Evolutionary conservation across 306 rosid species (phyloP).

Genomic region (Sicyos baderoa): DNA sequence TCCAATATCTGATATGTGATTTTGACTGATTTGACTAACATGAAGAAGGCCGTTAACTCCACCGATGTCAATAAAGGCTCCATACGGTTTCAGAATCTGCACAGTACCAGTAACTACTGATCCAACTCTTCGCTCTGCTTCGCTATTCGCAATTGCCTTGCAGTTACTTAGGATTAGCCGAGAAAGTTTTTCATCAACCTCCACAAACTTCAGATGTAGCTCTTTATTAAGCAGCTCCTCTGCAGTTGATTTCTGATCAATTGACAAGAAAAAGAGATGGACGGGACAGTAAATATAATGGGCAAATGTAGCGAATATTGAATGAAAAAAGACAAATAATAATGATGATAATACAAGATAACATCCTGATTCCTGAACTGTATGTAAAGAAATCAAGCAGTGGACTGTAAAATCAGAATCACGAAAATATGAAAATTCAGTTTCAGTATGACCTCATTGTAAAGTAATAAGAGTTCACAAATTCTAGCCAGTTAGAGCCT

Average conservation of each 20-base stretch:
- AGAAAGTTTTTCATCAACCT: constrained; percentile 80
- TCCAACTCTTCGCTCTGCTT: constrained; percentile 84
- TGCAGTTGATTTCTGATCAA: constrained; percentile 52
- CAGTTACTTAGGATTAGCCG: constrained; percentile 88
- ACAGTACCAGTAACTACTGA: constrained; percentile 83
- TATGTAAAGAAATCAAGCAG: background rate
- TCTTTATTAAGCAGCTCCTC: constrained; percentile 80
- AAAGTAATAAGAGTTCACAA: background rate
- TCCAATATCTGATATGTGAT: constrained; percentile 75
- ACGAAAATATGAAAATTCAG: background rate
- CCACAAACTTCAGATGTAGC: constrained; percentile 81
- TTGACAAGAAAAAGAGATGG: background rate
- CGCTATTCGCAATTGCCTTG: constrained; percentile 80
- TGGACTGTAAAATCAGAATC: background rate
- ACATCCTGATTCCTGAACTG: background rate
- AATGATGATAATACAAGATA: background rate
- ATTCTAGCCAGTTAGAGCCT: constrained; percentile 7
- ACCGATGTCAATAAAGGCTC: constrained; percentile 89
- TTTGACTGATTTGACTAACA: constrained; percentile 95
- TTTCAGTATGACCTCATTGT: background rate
- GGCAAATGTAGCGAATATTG: background rate
- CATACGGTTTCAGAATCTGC: constrained; percentile 85
- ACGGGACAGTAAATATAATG: background rate
- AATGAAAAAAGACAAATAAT: background rate
- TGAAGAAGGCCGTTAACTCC: constrained; percentile 96